A percentile compares a stretch with the other conserved stretches of the same genome.
phyloP scores from a whole-genome alignment of 176 grass and related monocot species.

The Ensete ventricosum region DNA sequence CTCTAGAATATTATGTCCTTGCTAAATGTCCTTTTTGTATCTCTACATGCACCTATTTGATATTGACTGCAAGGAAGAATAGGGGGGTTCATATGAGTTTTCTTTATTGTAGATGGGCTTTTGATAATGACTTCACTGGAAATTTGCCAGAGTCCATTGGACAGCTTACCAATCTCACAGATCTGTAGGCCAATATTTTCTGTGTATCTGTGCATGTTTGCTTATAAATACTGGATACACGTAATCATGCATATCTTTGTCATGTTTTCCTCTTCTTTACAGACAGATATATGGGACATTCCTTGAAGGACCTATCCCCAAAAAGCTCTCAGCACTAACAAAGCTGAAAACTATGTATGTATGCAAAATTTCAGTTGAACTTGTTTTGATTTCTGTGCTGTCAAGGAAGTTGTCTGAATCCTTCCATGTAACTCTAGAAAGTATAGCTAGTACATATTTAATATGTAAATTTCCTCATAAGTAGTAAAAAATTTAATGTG shows the following conservation, averaged over 20 bases:
- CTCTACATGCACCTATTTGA: neutral
- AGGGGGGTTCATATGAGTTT: neutral
- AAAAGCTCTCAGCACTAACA: conserved; percentile 21
- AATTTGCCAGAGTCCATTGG: conserved; percentile 33
- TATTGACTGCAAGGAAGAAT: conserved; percentile 11
- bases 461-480: too few relatives aligned
- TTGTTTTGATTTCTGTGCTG: too few relatives aligned
- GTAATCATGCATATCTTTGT: too few relatives aligned
- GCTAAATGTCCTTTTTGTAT: too few relatives aligned
- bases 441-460: too few relatives aligned
- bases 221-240: neutral
- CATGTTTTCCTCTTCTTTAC: conserved; percentile 8
- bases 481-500: too few relatives aligned
- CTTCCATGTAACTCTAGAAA: too few relatives aligned
- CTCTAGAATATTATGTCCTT: neutral
- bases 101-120: conserved; percentile 39
- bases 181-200: conserved; percentile 32
- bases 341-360: conserved; percentile 60
- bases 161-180: conserved; percentile 31
- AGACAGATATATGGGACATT: conserved; percentile 48
- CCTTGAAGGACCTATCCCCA: conserved; percentile 46
- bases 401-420: too few relatives aligned
- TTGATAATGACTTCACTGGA: conserved; percentile 45
- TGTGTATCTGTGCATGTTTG: neutral
- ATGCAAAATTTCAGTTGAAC: neutral